These are phyloP conservation scores for Hygrophila difformis DNA, from an alignment of 257 asterid genomes.

Conservation along the genomic window DNA sequence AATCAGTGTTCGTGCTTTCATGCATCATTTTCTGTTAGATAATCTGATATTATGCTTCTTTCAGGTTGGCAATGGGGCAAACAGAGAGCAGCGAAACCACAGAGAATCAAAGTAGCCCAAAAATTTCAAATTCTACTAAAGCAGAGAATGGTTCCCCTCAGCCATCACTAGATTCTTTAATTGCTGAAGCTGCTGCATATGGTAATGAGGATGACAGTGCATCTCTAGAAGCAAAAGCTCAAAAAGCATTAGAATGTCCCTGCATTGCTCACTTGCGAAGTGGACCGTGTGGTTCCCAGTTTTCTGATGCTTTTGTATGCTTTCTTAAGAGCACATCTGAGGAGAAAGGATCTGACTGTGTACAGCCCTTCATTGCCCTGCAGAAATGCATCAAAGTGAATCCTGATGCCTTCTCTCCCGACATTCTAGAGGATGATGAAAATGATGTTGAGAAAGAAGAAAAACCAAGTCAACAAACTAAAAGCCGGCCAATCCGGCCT, in stretches of 20 bases:
- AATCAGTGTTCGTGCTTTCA: too few species aligned
- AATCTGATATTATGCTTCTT: neutral
- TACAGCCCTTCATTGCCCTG: constrained; percentile 71
- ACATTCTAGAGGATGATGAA: constrained; percentile 42
- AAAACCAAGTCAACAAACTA: constrained; percentile 30
- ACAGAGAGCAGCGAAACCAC: constrained; percentile 20
- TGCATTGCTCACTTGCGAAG: constrained; percentile 63
- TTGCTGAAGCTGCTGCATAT: constrained; percentile 78
- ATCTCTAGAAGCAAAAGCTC: constrained; percentile 66
- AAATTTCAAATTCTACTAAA: constrained; percentile 18
- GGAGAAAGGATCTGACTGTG: constrained; percentile 83
- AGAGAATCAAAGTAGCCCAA: constrained; percentile 22
- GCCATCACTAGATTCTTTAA: constrained; percentile 55
- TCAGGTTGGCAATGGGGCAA: constrained; percentile 39
- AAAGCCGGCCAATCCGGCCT: constrained; percentile 43
- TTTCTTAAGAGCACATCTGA: constrained; percentile 86
- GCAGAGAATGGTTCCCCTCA: constrained; percentile 15
- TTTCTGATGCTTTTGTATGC: constrained; percentile 81
- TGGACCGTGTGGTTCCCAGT: constrained; percentile 78
- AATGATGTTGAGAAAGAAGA: constrained; percentile 35
- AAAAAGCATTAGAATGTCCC: constrained; percentile 86
- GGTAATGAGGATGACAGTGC: constrained; percentile 38
- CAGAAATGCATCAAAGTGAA: constrained; percentile 77
- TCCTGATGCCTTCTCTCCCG: constrained; percentile 76
- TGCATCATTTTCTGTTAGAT: neutral